phyloP scores from a whole-genome alignment of 495 filamentous ascomycete genomes.

The Lentithecium fluviatile region DNA sequence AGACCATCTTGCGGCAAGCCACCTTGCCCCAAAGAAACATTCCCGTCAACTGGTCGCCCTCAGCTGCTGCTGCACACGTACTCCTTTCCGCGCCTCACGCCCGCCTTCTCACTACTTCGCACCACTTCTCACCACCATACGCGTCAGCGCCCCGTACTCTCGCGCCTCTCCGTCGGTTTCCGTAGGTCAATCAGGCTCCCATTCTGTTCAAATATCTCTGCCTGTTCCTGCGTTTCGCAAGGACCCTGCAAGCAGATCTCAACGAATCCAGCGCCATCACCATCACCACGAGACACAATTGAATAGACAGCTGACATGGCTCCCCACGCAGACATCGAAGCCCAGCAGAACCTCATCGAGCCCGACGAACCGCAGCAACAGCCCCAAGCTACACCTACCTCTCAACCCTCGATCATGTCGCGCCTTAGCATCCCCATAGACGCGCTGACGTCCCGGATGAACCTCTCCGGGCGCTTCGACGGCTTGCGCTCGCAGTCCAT shows the following conservation, averaged over 20 bases:
- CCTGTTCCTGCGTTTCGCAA: too few relatives aligned
- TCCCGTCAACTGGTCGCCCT: not conserved
- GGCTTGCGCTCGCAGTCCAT: constrained; percentile 75
- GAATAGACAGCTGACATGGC: constrained; percentile 32
- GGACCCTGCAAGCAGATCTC: not conserved
- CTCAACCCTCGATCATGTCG: constrained; percentile 58
- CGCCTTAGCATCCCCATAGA: constrained; percentile 89
- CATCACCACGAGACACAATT: too few relatives aligned
- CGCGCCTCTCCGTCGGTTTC: constrained; percentile 1
- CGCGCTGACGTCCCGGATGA: constrained; percentile 82
- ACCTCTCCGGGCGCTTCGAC: constrained; percentile 73
- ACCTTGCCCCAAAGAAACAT: not conserved
- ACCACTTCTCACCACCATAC: not conserved
- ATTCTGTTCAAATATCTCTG: constrained; percentile 6
- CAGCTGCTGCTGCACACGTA: constrained; percentile 3
- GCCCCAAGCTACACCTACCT: not conserved
- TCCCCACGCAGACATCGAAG: constrained; percentile 26
- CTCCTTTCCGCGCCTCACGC: not conserved
- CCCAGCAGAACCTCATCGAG: constrained; percentile 19
- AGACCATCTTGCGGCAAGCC: not conserved
- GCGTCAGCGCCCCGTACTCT: constrained; percentile 19
- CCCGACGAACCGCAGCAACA: constrained; percentile 4
- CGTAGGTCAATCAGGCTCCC: constrained; percentile 16
- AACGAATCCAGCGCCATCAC: not conserved
- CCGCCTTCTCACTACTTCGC: not conserved